phyloP scores from a whole-genome alignment of 2,329 filamentous ascomycete species.

The Waltergamsia citrina region DNA sequence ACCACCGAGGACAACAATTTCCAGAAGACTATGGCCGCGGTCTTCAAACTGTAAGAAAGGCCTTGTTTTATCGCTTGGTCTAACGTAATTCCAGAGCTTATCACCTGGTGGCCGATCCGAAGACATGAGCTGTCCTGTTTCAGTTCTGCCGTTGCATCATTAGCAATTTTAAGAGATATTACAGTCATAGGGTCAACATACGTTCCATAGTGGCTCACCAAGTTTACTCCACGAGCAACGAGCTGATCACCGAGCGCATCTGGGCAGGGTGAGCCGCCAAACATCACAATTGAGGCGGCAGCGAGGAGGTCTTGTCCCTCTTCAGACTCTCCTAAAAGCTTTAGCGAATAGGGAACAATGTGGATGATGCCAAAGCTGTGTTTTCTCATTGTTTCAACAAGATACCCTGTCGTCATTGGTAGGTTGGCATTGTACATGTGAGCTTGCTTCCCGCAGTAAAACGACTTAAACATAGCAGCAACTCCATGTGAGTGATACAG shows the following conservation, averaged over 20 bases:
- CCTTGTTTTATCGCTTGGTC: constrained; percentile 4
- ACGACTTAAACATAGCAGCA: constrained; percentile 40
- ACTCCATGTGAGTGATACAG: constrained; percentile 51
- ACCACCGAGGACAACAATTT: constrained; percentile 18
- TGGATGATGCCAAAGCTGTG: constrained; percentile 39
- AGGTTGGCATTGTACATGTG: constrained; percentile 39
- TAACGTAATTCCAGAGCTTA: constrained; percentile 18
- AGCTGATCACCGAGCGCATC: constrained; percentile 45
- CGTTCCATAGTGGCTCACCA: constrained; percentile 46
- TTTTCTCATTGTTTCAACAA: constrained; percentile 17
- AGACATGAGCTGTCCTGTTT: constrained; percentile 15
- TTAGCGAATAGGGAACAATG: constrained; percentile 52
- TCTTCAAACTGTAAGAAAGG: constrained; percentile 9
- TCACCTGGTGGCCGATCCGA: constrained; percentile 14
- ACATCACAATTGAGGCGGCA: constrained; percentile 40
- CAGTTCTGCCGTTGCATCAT: too few species aligned
- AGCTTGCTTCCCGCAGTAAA: constrained; percentile 23
- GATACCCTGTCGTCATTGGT: constrained; percentile 38
- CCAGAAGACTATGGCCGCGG: constrained; percentile 20
- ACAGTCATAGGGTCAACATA: too few species aligned
- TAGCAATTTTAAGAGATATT: too few species aligned
- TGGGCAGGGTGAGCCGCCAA: constrained; percentile 45
- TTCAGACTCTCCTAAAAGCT: constrained; percentile 47
- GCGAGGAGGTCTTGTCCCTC: constrained; percentile 38
- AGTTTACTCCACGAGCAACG: constrained; percentile 39